Conservation (phyloP, 495 filamentous ascomycete species). For the Penicillium simplicissimum region DNA sequence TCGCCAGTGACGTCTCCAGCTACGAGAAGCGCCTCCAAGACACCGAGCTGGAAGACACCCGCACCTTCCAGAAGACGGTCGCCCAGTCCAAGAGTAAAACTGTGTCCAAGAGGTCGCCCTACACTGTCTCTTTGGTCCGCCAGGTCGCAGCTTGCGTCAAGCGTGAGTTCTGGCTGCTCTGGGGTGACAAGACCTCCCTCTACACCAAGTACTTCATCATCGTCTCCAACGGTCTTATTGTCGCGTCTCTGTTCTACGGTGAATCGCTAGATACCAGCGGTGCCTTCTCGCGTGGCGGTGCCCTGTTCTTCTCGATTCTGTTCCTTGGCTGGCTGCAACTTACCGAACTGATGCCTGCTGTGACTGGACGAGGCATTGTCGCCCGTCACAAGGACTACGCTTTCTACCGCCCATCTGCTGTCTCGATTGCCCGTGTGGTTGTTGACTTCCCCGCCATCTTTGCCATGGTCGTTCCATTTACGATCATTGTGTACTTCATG, state of each 20-base stretch:
- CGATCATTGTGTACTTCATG: constrained; percentile 70
- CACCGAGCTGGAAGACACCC: constrained; percentile 63
- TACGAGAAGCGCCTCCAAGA: constrained; percentile 63
- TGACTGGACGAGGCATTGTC: constrained; percentile 63
- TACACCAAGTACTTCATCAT: constrained; percentile 80
- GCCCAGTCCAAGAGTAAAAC: constrained; percentile 65
- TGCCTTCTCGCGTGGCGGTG: constrained; percentile 68
- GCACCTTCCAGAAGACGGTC: constrained; percentile 68
- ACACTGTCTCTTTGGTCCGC: constrained; percentile 67
- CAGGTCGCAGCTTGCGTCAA: constrained; percentile 71
- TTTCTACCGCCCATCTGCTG: constrained; percentile 77
- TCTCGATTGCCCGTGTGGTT: constrained; percentile 65
- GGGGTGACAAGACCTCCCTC: constrained; percentile 70
- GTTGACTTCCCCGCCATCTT: constrained; percentile 68
- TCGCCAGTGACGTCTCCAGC: constrained; percentile 54
- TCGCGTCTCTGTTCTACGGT: constrained; percentile 71
- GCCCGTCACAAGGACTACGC: constrained; percentile 69
- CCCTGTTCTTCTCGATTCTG: constrained; percentile 71
- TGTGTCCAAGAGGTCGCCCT: constrained; percentile 66
- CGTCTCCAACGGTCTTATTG: constrained; percentile 70
- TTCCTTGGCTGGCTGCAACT: constrained; percentile 78
- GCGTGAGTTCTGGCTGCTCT: constrained; percentile 75
- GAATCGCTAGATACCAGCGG: constrained; percentile 63
- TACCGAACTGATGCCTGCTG: constrained; percentile 69
- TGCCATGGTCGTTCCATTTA: constrained; percentile 62